Evolutionary conservation across 805 yeast genomes (phyloP), one percentile per base, ranked within the genome.

Genomic region (Candida morakotiae): DNA sequence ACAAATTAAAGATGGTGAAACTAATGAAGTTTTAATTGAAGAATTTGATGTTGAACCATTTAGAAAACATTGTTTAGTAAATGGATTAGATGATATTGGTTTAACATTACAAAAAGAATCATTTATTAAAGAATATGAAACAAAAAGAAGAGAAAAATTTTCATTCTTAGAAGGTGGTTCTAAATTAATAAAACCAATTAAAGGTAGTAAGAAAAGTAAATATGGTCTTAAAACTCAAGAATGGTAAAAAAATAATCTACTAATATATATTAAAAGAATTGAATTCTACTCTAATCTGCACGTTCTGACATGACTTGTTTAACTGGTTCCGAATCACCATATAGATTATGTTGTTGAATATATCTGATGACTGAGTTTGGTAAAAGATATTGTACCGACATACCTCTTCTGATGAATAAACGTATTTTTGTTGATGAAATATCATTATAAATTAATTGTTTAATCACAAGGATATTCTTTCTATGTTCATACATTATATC

Each of bases 401-500:
- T 93, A 16, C 94, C 94, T 45, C 98, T 76, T 55, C 98, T 75
- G 25, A 93, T 77, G 51, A 93, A 93, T 43, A 93, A 71, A 37
- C 98, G 73, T 31, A 93, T 96, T 60, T 93, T 93, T 0, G 98
- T 93, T 1, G 97, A 88, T 16, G 88, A 79, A 51, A 93, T 93
- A 64, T 93, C 98, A 61, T 93, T 93, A 66, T 93, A 93, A 47
- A 93, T 93, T 55, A 93, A 75, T 65, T 93, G 98, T 57, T 89
- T 93, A 58, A 93, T 91, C 29, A 91, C 96, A 52, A 93, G 69
- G 35, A 93, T 91, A 58, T 93, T 93, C 51, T 91, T 75, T 38
- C 97, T 73, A 57, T 93, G 97, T 63, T 91, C 96, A 59, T 89
- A 93, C 96, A 93, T 88, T 52, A 93, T 84, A 58, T 93, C 98